These are phyloP conservation scores for Thelonectria blattea DNA, from an alignment of 2,329 filamentous ascomycete species.

Conservation along the genomic window DNA sequence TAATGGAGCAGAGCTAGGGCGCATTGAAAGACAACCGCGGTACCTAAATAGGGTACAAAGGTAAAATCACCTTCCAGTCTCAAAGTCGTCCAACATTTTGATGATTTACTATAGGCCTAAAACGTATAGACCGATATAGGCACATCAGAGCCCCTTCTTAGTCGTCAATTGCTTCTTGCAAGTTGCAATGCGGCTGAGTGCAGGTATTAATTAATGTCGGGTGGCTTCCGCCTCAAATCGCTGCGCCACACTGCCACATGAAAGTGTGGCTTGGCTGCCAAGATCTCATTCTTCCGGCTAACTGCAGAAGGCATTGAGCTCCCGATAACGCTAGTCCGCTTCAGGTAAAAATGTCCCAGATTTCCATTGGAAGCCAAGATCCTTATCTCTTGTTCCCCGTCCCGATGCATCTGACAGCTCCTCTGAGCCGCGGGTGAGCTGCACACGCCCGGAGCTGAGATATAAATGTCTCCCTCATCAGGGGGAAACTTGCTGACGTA, in stretches of 20 bases:
- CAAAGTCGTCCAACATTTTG: no score
- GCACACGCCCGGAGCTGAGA: not conserved
- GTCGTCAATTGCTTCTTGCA: no score
- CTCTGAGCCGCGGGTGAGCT: not conserved
- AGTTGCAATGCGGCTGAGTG: no score
- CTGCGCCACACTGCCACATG: not conserved
- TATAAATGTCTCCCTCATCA: not conserved
- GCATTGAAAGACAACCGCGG: no score
- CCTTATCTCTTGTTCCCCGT: not conserved
- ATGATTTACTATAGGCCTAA: no score
- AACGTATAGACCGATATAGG: no score
- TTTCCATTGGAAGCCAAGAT: not conserved
- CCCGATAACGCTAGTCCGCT: constrained; percentile 12
- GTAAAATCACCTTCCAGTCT: no score
- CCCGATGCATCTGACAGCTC: not conserved
- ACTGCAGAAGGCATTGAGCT: not conserved
- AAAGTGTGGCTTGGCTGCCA: not conserved
- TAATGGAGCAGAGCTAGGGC: no score
- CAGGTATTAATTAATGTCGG: no score
- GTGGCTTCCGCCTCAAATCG: not conserved
- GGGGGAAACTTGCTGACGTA: not conserved
- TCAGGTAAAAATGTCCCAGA: constrained; percentile 6
- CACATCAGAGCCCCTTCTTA: no score
- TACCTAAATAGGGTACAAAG: no score
- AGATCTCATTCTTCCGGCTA: not conserved